A percentile compares a stretch with the other conserved stretches of the same genome.
Evolutionary conservation across 2,329 filamentous ascomycete genomes (phyloP).

Genomic region (Diaporthe sp.): DNA sequence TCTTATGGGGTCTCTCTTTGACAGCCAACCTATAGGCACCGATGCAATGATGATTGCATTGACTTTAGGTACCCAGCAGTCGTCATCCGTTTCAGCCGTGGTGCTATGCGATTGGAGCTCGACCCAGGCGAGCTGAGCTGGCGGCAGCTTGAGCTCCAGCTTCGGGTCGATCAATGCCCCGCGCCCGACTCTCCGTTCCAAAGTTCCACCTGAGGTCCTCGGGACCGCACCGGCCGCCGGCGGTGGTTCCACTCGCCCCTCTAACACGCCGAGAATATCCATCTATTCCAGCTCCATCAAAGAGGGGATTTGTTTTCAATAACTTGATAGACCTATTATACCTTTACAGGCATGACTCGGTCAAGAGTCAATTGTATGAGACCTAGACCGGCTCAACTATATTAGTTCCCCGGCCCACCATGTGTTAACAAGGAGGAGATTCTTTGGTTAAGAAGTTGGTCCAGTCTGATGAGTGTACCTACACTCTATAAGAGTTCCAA

Average conservation of each 20-base stretch:
- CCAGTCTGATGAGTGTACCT: too few species aligned
- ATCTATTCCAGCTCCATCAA: not conserved
- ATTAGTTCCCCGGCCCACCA: too few species aligned
- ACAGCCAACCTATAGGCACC: not conserved
- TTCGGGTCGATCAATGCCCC: slow-evolving; percentile 27
- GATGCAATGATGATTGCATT: slow-evolving; percentile 27
- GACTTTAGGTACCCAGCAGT: slow-evolving; percentile 14
- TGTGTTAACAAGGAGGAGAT: too few species aligned
- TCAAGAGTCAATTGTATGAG: too few species aligned
- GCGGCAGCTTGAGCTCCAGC: slow-evolving; percentile 19
- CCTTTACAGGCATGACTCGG: too few species aligned
- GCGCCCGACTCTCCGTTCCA: slow-evolving; percentile 16
- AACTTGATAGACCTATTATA: too few species aligned
- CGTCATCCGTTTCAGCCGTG: slow-evolving; percentile 31
- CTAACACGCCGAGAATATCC: not conserved
- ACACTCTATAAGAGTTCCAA: too few species aligned
- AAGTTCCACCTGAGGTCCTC: not conserved
- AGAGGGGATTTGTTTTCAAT: too few species aligned
- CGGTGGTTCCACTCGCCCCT: too few species aligned
- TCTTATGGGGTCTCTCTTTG: not conserved
- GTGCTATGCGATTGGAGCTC: slow-evolving; percentile 30
- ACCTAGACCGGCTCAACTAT: too few species aligned
- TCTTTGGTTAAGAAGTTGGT: too few species aligned
- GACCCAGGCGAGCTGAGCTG: not conserved
- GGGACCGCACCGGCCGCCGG: slow-evolving; percentile 2